Conservation (phyloP, 345 rosid species). For the Theobroma cacao region DNA sequence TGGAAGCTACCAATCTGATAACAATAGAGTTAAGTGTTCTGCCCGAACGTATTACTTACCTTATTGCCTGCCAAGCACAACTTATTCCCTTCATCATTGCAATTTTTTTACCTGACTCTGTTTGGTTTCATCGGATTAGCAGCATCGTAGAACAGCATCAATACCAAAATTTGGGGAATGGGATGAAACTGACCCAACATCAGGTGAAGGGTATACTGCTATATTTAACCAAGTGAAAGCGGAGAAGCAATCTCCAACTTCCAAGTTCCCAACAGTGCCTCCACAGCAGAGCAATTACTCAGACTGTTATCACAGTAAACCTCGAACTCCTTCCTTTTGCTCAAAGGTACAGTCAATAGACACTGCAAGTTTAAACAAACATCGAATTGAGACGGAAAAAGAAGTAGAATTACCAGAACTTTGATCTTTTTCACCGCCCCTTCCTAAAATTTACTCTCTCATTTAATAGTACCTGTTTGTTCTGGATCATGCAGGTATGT, state of each 20-base stretch:
- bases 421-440: neutral
- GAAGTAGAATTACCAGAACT: neutral
- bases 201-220: constrained; percentile 48
- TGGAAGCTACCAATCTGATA: constrained; percentile 16
- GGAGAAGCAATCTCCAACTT: constrained; percentile 26
- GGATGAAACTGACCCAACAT: constrained; percentile 51
- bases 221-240: constrained; percentile 47
- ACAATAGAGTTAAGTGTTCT: constrained; percentile 15
- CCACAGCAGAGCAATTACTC: neutral
- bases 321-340: neutral
- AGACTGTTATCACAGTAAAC: neutral
- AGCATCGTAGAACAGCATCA: constrained; percentile 38
- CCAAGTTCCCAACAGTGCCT: neutral
- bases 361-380: neutral
- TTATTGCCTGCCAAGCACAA: too few relatives aligned
- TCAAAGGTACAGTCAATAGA: constrained; percentile 6
- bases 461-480: neutral
- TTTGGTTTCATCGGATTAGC: constrained; percentile 4
- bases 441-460: neutral
- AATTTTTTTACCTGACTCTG: neutral
- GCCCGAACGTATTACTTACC: neutral
- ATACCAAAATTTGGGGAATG: constrained; percentile 61
- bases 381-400: neutral
- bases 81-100: neutral
- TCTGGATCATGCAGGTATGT: constrained; percentile 5